Conservation (phyloP, 2,329 filamentous ascomycete genomes). For the Emmonsia crescens region DNA sequence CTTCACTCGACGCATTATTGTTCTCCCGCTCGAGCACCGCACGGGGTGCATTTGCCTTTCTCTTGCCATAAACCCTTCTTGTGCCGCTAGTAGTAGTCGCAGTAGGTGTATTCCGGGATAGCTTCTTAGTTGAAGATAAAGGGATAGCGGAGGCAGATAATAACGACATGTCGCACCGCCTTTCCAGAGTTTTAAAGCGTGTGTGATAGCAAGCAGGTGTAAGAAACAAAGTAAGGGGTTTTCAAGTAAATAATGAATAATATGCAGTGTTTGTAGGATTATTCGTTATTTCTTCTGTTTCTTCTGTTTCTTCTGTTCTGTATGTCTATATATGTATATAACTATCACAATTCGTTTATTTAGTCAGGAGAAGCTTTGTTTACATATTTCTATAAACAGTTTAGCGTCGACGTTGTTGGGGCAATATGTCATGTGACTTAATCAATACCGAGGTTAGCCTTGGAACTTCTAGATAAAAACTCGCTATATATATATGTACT, state of each 20-base stretch:
- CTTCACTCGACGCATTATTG: conserved; percentile 3
- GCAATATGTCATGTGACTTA: not conserved
- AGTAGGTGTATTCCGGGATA: not conserved
- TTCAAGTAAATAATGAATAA: not conserved
- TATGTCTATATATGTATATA: no score
- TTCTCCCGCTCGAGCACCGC: conserved; percentile 26
- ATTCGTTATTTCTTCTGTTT: no score
- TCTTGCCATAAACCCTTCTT: conserved; percentile 28
- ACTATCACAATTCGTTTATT: no score
- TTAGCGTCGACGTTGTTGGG: not conserved
- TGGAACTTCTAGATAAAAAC: no score
- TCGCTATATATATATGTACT: no score
- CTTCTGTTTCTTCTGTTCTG: no score
- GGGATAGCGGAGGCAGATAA: not conserved
- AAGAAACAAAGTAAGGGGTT: not conserved
- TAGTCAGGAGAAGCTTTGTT: no score
- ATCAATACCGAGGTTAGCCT: not conserved
- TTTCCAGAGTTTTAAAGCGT: not conserved
- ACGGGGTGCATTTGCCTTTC: conserved; percentile 23
- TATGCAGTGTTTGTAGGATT: not conserved
- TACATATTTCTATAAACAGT: not conserved
- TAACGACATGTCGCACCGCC: not conserved
- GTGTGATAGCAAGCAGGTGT: not conserved
- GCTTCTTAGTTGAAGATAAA: not conserved
- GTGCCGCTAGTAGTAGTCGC: conserved; percentile 13